These are phyloP conservation scores for Kickxella alabastrina DNA, from an alignment of 192 early-diverging fungal species.

Conservation along the genomic window DNA sequence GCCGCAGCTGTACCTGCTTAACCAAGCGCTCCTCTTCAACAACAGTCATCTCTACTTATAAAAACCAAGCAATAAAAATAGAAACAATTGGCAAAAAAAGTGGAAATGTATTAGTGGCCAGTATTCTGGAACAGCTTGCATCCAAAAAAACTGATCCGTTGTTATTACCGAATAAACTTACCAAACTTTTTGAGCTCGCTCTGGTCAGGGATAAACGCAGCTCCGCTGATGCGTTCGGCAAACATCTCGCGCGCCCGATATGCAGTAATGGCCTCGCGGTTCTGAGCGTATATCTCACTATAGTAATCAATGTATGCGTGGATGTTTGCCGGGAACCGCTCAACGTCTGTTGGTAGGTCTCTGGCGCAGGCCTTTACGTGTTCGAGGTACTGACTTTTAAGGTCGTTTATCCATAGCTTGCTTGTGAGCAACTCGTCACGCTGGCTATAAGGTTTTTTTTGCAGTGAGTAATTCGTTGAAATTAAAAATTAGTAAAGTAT, in stretches of 20 bases:
- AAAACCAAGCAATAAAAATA: not conserved
- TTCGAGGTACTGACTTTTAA: constrained; percentile 41
- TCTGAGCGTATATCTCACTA: constrained; percentile 33
- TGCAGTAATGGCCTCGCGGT: constrained; percentile 30
- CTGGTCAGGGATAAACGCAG: constrained; percentile 38
- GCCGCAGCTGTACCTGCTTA: constrained; percentile 35
- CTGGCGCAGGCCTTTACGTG: constrained; percentile 22
- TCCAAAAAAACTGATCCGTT: too few relatives aligned
- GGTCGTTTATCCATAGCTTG: constrained; percentile 43
- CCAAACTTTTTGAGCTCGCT: constrained; percentile 44
- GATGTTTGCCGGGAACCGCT: constrained; percentile 33
- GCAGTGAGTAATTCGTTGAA: not conserved
- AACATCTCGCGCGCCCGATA: constrained; percentile 42
- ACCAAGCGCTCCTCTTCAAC: constrained; percentile 46
- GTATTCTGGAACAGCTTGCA: too few relatives aligned
- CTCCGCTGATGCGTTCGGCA: constrained; percentile 33
- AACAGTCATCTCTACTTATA: constrained; percentile 29
- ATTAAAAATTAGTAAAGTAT: not conserved
- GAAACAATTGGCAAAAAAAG: too few relatives aligned
- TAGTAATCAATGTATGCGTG: constrained; percentile 35
- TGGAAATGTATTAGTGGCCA: too few relatives aligned
- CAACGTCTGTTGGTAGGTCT: constrained; percentile 36
- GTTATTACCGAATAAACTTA: too few relatives aligned
- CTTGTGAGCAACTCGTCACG: constrained; percentile 43
- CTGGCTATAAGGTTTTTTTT: constrained; percentile 18